Conservation (phyloP, 805 yeast species). For the Pichia membranifaciens region DNA sequence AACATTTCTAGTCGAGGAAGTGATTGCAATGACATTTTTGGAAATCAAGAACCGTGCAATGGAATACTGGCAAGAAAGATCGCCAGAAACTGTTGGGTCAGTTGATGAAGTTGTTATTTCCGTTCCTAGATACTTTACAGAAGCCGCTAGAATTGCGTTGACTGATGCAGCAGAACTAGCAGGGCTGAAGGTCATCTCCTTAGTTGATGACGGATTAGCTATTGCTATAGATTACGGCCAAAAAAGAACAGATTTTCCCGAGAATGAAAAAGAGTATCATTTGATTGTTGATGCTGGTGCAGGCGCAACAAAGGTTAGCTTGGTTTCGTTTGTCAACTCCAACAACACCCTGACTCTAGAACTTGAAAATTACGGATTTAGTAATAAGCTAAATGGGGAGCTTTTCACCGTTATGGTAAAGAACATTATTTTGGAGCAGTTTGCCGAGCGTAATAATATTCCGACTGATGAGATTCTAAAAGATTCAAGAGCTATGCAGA, state of each 20-base stretch:
- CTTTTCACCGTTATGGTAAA: slow-evolving; percentile 61
- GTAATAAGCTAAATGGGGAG: slow-evolving; percentile 70
- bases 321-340: slow-evolving; percentile 55
- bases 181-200: slow-evolving; percentile 54
- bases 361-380: slow-evolving; percentile 67
- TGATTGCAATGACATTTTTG: slow-evolving; percentile 74
- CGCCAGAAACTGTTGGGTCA: slow-evolving; percentile 41
- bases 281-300: slow-evolving; percentile 89
- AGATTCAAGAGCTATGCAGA: slow-evolving; percentile 55
- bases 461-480: slow-evolving; percentile 26
- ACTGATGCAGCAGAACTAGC: slow-evolving; percentile 69
- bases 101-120: slow-evolving; percentile 68
- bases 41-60: slow-evolving; percentile 64
- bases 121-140: slow-evolving; percentile 66
- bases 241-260: slow-evolving; percentile 36
- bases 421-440: slow-evolving; percentile 53
- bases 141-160: slow-evolving; percentile 63
- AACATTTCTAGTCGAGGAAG: slow-evolving; percentile 59
- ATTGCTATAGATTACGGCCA: slow-evolving; percentile 79
- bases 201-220: slow-evolving; percentile 90
- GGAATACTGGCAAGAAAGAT: slow-evolving; percentile 47
- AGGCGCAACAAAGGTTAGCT: slow-evolving; percentile 81
- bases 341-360: slow-evolving; percentile 42
- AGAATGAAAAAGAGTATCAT: slow-evolving; percentile 47
- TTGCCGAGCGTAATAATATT: slow-evolving; percentile 31